Base-by-base conservation (phyloP, 2,329 filamentous ascomycete genomes). In the Sordariomycetes sp. region DNA sequence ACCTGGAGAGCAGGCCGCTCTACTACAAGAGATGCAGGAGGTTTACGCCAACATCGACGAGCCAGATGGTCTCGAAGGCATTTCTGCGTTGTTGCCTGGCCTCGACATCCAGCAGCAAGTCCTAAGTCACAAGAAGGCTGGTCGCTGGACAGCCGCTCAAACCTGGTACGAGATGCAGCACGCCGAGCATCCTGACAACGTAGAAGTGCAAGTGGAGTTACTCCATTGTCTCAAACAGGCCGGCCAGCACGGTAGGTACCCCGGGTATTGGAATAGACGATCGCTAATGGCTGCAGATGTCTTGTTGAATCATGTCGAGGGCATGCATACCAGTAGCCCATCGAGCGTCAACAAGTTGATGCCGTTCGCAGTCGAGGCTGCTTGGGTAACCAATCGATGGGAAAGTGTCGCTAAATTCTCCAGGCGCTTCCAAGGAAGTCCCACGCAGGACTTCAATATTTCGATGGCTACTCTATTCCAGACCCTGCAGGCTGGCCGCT, bases 31-130 rank as follows among this genome's bases (percentile, higher is more conserved):
- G 40, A 64, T 98, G 17, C 90, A 96, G 50, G 80, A 90, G 34
- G 94, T 98, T 14, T 99, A 98, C 56, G 86, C 86, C 2, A 84
- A 95, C 46, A 96, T 99, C 40, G 92, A 99, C 49, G 92, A 99
- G 47, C 93, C 92, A 0, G 92, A 99, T 55, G 88, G 90, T 2
- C 79, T 98, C 21, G 88, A 96, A 52, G 92, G 92, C 3, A 90
- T 98, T 40, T 94, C 90, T 2, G 79, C 86, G 15, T 83, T 92
- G 52, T 66, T 96, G 4, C 82, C 83, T 38, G 77, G 87, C 9
- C 65, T 96, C n/a, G 85, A 93, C 44, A 81, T 95, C 32, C 84
- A 94, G 39, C 90, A 95, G 53, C 88, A 96, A 53, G 82, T 95
- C 21, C 68, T 95, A 36, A 86, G 93, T 47, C 87, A 98, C 58